Evolutionary conservation across 1,284 basidiomycete genomes (phyloP), one percentile per base, ranked within the genome.

Genomic region (Earliella scabrosa): DNA sequence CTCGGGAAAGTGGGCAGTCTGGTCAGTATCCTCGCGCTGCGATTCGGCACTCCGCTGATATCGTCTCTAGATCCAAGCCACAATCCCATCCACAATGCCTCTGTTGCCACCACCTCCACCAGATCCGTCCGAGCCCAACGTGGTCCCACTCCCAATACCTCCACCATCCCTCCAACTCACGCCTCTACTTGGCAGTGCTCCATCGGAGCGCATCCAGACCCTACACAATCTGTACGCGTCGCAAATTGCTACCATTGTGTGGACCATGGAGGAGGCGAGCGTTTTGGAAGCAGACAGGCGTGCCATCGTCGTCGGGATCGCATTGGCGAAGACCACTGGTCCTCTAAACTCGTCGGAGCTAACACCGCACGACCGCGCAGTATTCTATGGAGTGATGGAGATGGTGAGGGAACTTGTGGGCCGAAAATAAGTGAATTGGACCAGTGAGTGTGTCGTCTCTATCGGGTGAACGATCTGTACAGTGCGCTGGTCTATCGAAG

Each of bases 181-280:
- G 0, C 84, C 88, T 0, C 73, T 98, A 27, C 80, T 98, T 24
- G 96, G 95, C 34, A 82, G 78, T 57, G 82, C 85, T 6, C 78
- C 85, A 11, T 82, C 86, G 2, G 77, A 83, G 45, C 82, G 88
- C 54, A 68, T 85, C 54, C 85, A 86, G 39, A 86, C 87, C 0
- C 73, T 97, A 21, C 85, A 96, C 68, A 87, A 88, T 39, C 78
- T 97, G 0, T 97, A 96, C 70, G 87, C 87, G 0, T 79, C 87
- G 4, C 95, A 98, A 65, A 87, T 94, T 43, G 92, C 94, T 0
- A 93, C 93, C 0, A 79, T 96, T 8, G 72, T 95, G 1, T 97
- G 92, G 92, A 77, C 80, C 32, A 69, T 77, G 56, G 74, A 84
- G 67, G 72, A 76, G 46, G 66, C 76, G 52, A 68, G 69, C 50